phyloP scores from a whole-genome alignment of 75 land plant genomes.

The Selaginella tamariscina region DNA sequence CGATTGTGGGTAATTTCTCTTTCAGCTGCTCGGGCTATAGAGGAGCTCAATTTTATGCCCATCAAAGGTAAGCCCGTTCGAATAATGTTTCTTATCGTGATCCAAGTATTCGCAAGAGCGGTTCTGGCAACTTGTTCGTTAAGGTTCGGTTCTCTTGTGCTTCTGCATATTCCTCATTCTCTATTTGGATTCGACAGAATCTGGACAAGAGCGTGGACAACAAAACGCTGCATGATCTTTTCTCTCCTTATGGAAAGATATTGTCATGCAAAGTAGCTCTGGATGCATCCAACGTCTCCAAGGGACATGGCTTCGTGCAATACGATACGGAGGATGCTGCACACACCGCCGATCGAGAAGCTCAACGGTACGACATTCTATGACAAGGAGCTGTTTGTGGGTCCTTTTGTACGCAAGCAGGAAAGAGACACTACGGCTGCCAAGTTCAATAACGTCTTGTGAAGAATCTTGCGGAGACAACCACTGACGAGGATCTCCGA shows the following conservation, averaged over 20 bases:
- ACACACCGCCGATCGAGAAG: not conserved
- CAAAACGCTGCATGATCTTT: not conserved
- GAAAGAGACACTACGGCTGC: not conserved
- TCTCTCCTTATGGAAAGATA: not conserved
- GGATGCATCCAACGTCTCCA: not conserved
- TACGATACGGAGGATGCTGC: not conserved
- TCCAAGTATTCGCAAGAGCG: conserved; percentile 54
- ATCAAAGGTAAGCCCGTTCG: conserved; percentile 56
- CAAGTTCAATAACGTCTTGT: conserved; percentile 11
- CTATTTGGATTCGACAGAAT: not conserved
- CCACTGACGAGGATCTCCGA: conserved; percentile 46
- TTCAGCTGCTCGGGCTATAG: conserved; percentile 59
- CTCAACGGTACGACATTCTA: not conserved
- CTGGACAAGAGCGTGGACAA: not conserved
- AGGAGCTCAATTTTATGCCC: conserved; percentile 54
- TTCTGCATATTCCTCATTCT: not conserved
- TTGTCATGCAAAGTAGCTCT: not conserved
- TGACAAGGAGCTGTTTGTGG: not conserved
- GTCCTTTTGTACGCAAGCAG: not conserved
- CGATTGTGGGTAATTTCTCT: not conserved
- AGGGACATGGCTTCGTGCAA: not conserved
- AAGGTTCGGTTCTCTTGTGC: conserved; percentile 33
- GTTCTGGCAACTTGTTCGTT: conserved; percentile 60
- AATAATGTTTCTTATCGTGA: conserved; percentile 75
- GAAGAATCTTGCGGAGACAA: conserved; percentile 39